A percentile compares a stretch with the other conserved stretches of the same genome.
These are phyloP conservation scores for Pseudogymnoascus sp. DNA, from an alignment of 2,329 filamentous ascomycete species.

Conservation along the genomic window DNA sequence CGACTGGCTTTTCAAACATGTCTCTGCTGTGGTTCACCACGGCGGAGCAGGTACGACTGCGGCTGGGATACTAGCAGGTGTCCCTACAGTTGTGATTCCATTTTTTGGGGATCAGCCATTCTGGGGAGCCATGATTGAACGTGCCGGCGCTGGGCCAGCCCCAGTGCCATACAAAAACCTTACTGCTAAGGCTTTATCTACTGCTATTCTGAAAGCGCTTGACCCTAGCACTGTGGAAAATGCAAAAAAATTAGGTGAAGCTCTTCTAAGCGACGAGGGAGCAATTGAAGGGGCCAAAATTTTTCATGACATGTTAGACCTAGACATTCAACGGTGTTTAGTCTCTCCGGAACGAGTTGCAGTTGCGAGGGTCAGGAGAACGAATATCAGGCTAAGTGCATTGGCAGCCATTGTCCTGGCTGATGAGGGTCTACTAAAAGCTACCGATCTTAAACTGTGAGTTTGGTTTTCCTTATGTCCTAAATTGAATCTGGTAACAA, in stretches of 20 bases:
- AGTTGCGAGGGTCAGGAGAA: slow-evolving; percentile 66
- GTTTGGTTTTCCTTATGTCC: slow-evolving; percentile 22
- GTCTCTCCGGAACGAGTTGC: slow-evolving; percentile 61
- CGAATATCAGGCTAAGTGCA: slow-evolving; percentile 59
- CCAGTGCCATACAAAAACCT: slow-evolving; percentile 64
- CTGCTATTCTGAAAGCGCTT: slow-evolving; percentile 54
- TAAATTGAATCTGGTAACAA: slow-evolving; percentile 6
- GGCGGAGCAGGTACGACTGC: slow-evolving; percentile 84
- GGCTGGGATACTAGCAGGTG: slow-evolving; percentile 72
- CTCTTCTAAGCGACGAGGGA: slow-evolving; percentile 59
- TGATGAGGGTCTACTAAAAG: slow-evolving; percentile 54
- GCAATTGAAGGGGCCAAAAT: slow-evolving; percentile 55
- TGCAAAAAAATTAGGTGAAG: slow-evolving; percentile 43
- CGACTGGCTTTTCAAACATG: slow-evolving; percentile 79
- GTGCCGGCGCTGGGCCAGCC: slow-evolving; percentile 62
- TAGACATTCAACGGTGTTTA: slow-evolving; percentile 61
- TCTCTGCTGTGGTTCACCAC: slow-evolving; percentile 78
- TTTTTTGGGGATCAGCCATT: slow-evolving; percentile 85
- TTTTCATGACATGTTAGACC: slow-evolving; percentile 62
- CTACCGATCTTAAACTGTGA: slow-evolving; percentile 66
- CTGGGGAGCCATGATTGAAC: slow-evolving; percentile 70
- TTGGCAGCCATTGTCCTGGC: slow-evolving; percentile 65
- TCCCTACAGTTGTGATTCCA: slow-evolving; percentile 74
- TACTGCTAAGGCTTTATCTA: slow-evolving; percentile 57
- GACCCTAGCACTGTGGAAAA: slow-evolving; percentile 51